Conservation (phyloP, 2,329 filamentous ascomycete genomes). For the Rhexocercosporidium sp. region DNA sequence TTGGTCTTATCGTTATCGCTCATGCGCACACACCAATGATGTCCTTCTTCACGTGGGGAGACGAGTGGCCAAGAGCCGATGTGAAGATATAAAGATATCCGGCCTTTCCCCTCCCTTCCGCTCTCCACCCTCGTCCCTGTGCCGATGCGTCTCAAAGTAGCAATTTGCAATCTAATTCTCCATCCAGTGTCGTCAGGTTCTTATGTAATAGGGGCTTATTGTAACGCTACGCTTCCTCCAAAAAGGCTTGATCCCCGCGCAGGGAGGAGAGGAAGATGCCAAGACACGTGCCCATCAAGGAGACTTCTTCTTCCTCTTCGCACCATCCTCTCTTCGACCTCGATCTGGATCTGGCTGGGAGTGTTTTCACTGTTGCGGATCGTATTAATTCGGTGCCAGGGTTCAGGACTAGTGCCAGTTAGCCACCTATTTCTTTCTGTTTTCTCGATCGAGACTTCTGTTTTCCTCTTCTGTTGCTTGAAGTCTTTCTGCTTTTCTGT, state of each 20-base stretch:
- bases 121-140: neutral
- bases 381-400: constrained; percentile 61
- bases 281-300: constrained; percentile 33
- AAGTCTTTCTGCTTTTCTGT: neutral
- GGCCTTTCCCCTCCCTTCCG: neutral
- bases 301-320: constrained; percentile 47
- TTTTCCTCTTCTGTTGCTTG: constrained; percentile 27
- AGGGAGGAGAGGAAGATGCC: constrained; percentile 23
- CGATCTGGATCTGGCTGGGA: constrained; percentile 6
- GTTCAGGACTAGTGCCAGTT: constrained; percentile 64
- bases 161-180: neutral
- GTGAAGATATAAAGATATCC: constrained; percentile 23
- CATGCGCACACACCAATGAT: neutral
- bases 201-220: neutral
- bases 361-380: constrained; percentile 51
- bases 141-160: neutral
- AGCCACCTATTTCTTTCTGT: constrained; percentile 42
- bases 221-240: neutral
- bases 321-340: constrained; percentile 47
- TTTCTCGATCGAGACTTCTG: constrained; percentile 25
- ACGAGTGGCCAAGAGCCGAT: constrained; percentile 12
- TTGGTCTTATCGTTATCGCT: constrained; percentile 5
- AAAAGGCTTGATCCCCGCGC: constrained; percentile 1
- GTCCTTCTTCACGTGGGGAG: constrained; percentile 18
- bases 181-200: neutral